Base-by-base conservation (phyloP, 1,284 basidiomycete genomes). In the Irpex sp. region DNA sequence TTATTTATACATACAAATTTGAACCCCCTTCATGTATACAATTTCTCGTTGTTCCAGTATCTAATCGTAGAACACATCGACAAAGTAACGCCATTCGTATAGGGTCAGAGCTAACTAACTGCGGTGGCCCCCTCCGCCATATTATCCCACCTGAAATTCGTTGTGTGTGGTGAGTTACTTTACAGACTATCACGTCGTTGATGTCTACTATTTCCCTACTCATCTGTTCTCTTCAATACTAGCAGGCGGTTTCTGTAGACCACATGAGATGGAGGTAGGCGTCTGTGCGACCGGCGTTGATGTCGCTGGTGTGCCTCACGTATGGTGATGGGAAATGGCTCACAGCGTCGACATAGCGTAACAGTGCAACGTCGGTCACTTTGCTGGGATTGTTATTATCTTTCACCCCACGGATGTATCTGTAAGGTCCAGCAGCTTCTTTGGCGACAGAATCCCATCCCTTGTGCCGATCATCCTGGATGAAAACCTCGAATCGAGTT, bases 401-500 rank as follows among this genome's bases (percentile, higher is more conserved):
- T 21, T 3, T 21, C 21, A 44, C 21, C 15, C 40, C 13, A 13
- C 48, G 34, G 2, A 65, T 15, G 61, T 62, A 65, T 34, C 64
- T 61, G 61, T 36, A 65, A 38, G 62, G 38, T 19, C 64, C 61
- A 17, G 58, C 64, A 0, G 61, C 64, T 11, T 61, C 64, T 57
- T 65, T 62, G 13, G 64, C 61, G 52, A 62, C 58, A 49, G 62
- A 58, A n/a, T 40, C 9, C 54, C 40, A 31, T n/a, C 38, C 44
- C 11, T 6, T 13, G 52, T 59, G 21, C 7, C 37, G 47, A 34
- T 31, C n/a, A 8, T 19, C 58, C 49, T 65, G 64, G 44, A 65
- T 62, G 61, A 44, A 34, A 54, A 65, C 11, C 17, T 65, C 64
- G 54, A 62, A 65, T 15, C 51, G 26, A 8, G 61, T 56, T 6